phyloP scores from a whole-genome alignment of 345 rosid genomes.

The Anastatica hierochuntica region DNA sequence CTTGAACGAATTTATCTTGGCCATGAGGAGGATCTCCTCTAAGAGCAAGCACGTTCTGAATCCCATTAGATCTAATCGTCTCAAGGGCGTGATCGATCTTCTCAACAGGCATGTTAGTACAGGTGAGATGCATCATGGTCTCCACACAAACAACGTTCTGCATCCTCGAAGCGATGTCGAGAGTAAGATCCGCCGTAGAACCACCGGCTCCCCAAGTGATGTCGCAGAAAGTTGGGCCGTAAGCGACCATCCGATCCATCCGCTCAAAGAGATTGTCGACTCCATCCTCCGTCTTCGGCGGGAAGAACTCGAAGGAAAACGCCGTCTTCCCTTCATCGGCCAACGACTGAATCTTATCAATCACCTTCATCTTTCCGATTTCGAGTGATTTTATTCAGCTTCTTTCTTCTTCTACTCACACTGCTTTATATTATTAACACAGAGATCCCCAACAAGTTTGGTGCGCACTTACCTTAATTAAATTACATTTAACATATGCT shows the following conservation, averaged over 20 bases:
- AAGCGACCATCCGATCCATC: conserved; percentile 91
- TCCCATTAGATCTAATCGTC: conserved; percentile 76
- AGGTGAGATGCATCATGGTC: conserved; percentile 99
- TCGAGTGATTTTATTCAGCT: not conserved
- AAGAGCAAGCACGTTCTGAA: conserved; percentile 95
- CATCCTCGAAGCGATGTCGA: conserved; percentile 91
- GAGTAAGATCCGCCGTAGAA: conserved; percentile 89
- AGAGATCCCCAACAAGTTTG: conserved; percentile 8
- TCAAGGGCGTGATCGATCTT: conserved; percentile 86
- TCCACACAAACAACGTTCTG: conserved; percentile 95
- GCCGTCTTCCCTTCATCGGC: conserved; percentile 37
- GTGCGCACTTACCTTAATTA: not conserved
- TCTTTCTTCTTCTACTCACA: conserved; percentile 4
- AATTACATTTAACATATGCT: too few species aligned
- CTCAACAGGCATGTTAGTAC: conserved; percentile 95
- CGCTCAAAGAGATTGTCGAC: conserved; percentile 93
- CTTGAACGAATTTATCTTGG: conserved; percentile 92
- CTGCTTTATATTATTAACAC: conserved; percentile 13
- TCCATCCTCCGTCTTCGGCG: conserved; percentile 95
- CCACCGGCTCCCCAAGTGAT: conserved; percentile 99
- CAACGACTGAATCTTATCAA: conserved; percentile 54
- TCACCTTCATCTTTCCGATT: conserved; percentile 56
- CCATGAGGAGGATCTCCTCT: conserved; percentile 99
- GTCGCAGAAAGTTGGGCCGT: conserved; percentile 88
- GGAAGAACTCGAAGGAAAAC: conserved; percentile 98